Conservation (phyloP, 2,329 filamentous ascomycete species). For the Talaromyces sp. region DNA sequence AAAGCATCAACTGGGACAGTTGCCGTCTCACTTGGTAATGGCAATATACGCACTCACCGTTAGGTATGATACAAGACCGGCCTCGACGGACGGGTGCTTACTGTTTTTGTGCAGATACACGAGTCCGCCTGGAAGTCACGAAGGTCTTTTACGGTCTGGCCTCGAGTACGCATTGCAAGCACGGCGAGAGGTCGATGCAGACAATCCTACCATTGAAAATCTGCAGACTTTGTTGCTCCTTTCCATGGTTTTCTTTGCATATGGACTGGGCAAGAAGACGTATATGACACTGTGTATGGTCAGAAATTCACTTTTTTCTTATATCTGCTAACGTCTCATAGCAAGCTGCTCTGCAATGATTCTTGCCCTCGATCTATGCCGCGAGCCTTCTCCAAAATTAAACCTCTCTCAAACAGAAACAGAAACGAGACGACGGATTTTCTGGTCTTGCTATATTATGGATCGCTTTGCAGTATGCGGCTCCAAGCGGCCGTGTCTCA, state of each 20-base stretch:
- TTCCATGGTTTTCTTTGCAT: constrained; percentile 68
- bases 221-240: constrained; percentile 72
- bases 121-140: constrained; percentile 60
- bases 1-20: constrained; percentile 61
- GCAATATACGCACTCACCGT: constrained; percentile 55
- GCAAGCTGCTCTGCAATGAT: constrained; percentile 76
- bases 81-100: constrained; percentile 13
- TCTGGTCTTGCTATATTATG: constrained; percentile 84
- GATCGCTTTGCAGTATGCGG: constrained; percentile 79
- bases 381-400: constrained; percentile 62
- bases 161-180: constrained; percentile 69
- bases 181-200: constrained; percentile 65
- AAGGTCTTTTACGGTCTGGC: constrained; percentile 61
- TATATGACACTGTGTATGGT: constrained; percentile 74
- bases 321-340: constrained; percentile 27
- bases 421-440: constrained; percentile 72
- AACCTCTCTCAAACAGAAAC: constrained; percentile 63
- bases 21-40: constrained; percentile 49
- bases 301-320: not conserved
- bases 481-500: constrained; percentile 74
- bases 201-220: constrained; percentile 74
- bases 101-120: constrained; percentile 54
- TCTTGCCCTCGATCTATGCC: constrained; percentile 72
- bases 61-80: constrained; percentile 42
- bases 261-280: constrained; percentile 74